Evolutionary conservation across 306 rosid species (phyloP).

Genomic region (Datisca glomerata): DNA sequence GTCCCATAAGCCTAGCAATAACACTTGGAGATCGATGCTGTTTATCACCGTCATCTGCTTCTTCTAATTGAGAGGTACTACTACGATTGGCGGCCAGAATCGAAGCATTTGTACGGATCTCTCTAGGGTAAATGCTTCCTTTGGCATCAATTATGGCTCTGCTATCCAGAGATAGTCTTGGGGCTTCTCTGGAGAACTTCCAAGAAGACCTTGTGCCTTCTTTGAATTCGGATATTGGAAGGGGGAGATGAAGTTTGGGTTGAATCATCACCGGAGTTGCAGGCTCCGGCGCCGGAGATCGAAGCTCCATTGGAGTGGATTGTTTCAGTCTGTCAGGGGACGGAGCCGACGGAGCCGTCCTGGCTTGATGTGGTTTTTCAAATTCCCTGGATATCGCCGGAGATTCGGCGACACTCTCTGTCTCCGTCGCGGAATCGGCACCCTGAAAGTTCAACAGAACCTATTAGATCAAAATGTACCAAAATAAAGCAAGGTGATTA

Average conservation of each 20-base stretch:
- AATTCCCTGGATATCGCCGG: constrained; percentile 22
- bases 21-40: constrained; percentile 85
- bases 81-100: constrained; percentile 19
- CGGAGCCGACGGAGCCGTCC: constrained; percentile 11
- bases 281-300: constrained; percentile 17
- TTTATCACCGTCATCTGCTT: constrained; percentile 24
- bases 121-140: constrained; percentile 53
- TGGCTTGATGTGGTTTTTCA: constrained; percentile 15
- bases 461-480: neutral
- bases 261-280: constrained; percentile 6
- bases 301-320: constrained; percentile 23
- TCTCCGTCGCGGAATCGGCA: constrained; percentile 22
- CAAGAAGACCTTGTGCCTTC: constrained; percentile 72
- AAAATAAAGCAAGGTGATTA: neutral
- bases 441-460: constrained; percentile 12
- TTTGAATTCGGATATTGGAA: constrained; percentile 55
- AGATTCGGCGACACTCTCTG: constrained; percentile 14
- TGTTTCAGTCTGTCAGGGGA: constrained; percentile 37
- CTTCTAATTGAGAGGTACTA: too few relatives aligned
- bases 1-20: constrained; percentile 85
- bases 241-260: constrained; percentile 32
- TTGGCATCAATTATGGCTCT: constrained; percentile 75
- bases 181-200: constrained; percentile 89
- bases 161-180: constrained; percentile 84
- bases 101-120: constrained; percentile 45